Percentiles rank a stretch among this genome's conserved stretches.
Conservation (phyloP, 2,329 filamentous ascomycete species). For the Allantophomopsis cytisporea region DNA sequence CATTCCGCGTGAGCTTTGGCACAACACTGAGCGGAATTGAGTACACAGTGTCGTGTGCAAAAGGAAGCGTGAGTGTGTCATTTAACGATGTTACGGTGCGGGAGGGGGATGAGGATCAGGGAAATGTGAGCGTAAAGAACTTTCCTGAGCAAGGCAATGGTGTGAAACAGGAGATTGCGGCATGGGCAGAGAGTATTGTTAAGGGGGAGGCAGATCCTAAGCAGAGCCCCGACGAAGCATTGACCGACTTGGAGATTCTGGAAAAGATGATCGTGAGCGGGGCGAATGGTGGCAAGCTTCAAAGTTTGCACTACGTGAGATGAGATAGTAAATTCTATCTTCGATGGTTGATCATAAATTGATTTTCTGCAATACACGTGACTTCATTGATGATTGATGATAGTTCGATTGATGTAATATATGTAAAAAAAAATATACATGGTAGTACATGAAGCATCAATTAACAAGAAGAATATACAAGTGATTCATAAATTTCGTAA, state of each 20-base stretch:
- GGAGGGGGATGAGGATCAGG: constrained; percentile 12
- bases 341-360: no score
- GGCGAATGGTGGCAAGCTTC: constrained; percentile 13
- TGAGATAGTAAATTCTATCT: neutral
- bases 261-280: constrained; percentile 20
- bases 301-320: constrained; percentile 12
- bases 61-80: constrained; percentile 14
- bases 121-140: constrained; percentile 10
- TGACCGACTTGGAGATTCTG: constrained; percentile 16
- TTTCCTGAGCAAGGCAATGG: constrained; percentile 15
- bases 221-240: constrained; percentile 12
- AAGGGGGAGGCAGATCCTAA: constrained; percentile 10
- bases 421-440: no score
- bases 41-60: constrained; percentile 17
- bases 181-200: constrained; percentile 15
- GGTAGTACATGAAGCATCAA: no score
- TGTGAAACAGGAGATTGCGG: constrained; percentile 15
- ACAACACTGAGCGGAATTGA: constrained; percentile 15
- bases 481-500: no score
- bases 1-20: constrained; percentile 16
- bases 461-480: no score
- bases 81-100: constrained; percentile 13
- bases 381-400: no score
- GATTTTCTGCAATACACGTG: no score
- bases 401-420: no score